phyloP scores from a whole-genome alignment of 768 basidiomycete species.

The Pisolithus microcarpus region DNA sequence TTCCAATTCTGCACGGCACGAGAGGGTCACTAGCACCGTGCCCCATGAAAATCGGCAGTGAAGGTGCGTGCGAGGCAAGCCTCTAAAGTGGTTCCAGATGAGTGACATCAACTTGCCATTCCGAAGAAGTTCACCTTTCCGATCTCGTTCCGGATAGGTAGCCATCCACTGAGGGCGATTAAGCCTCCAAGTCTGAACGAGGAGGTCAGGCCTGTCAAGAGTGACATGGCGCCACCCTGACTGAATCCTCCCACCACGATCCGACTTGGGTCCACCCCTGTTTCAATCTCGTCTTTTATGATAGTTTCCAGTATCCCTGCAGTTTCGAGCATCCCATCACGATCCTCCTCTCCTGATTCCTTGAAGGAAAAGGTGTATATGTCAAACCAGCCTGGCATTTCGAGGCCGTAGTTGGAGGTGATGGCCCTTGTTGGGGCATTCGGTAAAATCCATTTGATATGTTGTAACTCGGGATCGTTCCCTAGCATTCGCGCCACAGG shows the following conservation, averaged over 20 bases:
- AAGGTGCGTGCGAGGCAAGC: slow-evolving; percentile 18
- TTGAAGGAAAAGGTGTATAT: slow-evolving; percentile 10
- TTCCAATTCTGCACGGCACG: slow-evolving; percentile 9
- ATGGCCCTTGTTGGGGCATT: slow-evolving; percentile 29
- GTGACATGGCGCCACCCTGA: slow-evolving; percentile 40
- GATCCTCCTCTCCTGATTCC: slow-evolving; percentile 34
- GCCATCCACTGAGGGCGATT: slow-evolving; percentile 35
- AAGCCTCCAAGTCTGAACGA: slow-evolving; percentile 36
- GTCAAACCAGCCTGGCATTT: slow-evolving; percentile 6
- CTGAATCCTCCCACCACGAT: slow-evolving; percentile 45
- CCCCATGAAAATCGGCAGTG: slow-evolving; percentile 17
- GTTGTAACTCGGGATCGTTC: slow-evolving; percentile 55
- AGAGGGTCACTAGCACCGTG: slow-evolving; percentile 14
- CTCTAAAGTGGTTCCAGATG: slow-evolving; percentile 35
- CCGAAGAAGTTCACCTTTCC: slow-evolving; percentile 21
- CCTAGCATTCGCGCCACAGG: slow-evolving; percentile 28
- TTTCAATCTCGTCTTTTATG: slow-evolving; percentile 34
- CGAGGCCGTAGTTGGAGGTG: slow-evolving; percentile 11
- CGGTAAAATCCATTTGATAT: slow-evolving; percentile 33
- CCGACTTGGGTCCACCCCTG: slow-evolving; percentile 33
- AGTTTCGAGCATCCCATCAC: slow-evolving; percentile 33
- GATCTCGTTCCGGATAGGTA: slow-evolving; percentile 38
- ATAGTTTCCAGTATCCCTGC: slow-evolving; percentile 31
- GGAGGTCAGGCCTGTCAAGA: slow-evolving; percentile 41
- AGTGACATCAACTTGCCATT: background rate